Evolutionary conservation across 345 rosid genomes (phyloP), one percentile per base, ranked within the genome.

Genomic region (Pseudoturritis turrita): DNA sequence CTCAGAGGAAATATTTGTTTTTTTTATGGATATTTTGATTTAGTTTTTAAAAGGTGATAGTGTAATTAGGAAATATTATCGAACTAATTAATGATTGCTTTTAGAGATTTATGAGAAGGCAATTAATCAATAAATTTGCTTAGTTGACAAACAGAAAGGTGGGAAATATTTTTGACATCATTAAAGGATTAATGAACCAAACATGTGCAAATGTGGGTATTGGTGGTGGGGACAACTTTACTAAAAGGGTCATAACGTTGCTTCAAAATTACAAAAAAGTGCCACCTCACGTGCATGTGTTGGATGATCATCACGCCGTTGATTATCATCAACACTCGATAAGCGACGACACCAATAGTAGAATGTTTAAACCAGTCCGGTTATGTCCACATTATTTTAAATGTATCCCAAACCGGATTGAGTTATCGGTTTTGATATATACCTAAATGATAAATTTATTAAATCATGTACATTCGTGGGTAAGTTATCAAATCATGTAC

Each of bases 271-370:
- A 76, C 79, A 76, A 39, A 60, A 56, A 49, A 31, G 40, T 68
- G 53, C 74, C 65, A 47, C 71, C 71, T 76, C 79, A 76, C 75
- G 75, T 76, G 79, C 79, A 37, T 76, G 60, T 62, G 71, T 6
- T 75, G 43, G 58, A 54, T 62, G 65, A 68, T 75, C 47, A 74
- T 74, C 73, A 66, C 55, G 36, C 51, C 70, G 43, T 59, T 53
- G 74, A 70, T 76, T 76, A 55, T 69, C 46, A 28, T 69, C 60
- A 54, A 75, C 28, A 52, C 36, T 68, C 25, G 28, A 19, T 66
- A 43, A 25, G 35, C 29, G 13, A 50, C 47, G 51, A 67, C 39
- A 66, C 70, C 57, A n/a, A 28, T 69, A 8, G 11, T 18, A 14
- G 25, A 35, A 53, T 13, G 22, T 62, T 7, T 9, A 46, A 75